Conservation (phyloP, 2,329 filamentous ascomycete genomes). For the Colletotrichum sublineola region DNA sequence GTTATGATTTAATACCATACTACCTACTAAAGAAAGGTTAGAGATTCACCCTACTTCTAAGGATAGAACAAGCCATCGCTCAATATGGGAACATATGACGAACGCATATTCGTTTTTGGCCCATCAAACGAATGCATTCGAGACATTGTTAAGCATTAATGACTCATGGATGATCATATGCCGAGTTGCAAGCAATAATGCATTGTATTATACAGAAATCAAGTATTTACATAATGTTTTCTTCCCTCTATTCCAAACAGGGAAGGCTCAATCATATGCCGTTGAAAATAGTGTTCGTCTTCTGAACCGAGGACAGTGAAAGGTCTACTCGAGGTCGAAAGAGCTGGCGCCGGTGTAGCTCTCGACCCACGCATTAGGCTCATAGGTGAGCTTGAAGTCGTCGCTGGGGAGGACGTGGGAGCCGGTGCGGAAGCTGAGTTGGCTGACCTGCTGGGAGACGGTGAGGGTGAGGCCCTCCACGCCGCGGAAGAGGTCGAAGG, state of each 20-base stretch:
- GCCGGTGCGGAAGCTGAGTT: constrained; percentile 46
- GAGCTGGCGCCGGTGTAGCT: constrained; percentile 47
- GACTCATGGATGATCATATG: neutral
- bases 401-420: constrained; percentile 47
- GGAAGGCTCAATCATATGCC: neutral
- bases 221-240: neutral
- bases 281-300: accelerated
- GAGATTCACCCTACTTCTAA: too few species aligned
- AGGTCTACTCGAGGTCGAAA: constrained; percentile 34
- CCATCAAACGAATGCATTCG: too few species aligned
- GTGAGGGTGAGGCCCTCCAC: constrained; percentile 46
- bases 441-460: constrained; percentile 48
- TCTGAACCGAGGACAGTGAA: neutral
- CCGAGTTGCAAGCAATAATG: neutral
- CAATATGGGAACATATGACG: neutral
- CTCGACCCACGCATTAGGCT: constrained; percentile 49
- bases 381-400: constrained; percentile 44
- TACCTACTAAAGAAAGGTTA: too few species aligned
- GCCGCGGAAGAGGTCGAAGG: constrained; percentile 46
- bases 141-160: neutral
- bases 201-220: neutral
- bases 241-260: neutral
- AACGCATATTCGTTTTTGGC: too few species aligned
- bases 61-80: neutral
- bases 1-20: too few species aligned